A percentile compares a stretch with the other conserved stretches of the same genome.
Conservation (phyloP, 192 early-diverging fungal species). For the Podila epigama region DNA sequence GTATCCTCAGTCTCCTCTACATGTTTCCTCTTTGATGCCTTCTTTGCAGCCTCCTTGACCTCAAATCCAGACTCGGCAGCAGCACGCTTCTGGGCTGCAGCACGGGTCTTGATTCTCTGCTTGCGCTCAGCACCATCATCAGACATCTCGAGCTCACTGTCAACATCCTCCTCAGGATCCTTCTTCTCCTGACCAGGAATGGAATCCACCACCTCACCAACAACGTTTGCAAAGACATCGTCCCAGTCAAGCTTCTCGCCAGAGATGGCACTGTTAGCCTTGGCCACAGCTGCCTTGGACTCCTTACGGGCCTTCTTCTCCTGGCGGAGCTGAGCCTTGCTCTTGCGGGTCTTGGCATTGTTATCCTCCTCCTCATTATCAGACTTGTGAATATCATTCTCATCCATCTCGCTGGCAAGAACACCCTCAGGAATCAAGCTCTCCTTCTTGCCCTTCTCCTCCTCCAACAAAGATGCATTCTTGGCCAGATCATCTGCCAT, state of each 20-base stretch:
- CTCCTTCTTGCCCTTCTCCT: slow-evolving; percentile 60
- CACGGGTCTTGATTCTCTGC: slow-evolving; percentile 45
- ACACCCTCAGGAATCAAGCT: slow-evolving; percentile 58
- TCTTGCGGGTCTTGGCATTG: slow-evolving; percentile 40
- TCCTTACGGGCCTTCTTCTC: slow-evolving; percentile 56
- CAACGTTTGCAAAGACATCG: slow-evolving; percentile 86
- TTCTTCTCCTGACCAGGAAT: slow-evolving; percentile 49
- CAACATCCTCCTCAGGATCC: slow-evolving; percentile 55
- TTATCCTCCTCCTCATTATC: slow-evolving; percentile 52
- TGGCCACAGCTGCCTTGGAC: slow-evolving; percentile 33
- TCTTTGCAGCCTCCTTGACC: slow-evolving; percentile 31
- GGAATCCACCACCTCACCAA: slow-evolving; percentile 61
- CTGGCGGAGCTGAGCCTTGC: slow-evolving; percentile 47
- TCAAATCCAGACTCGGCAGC: slow-evolving; percentile 16
- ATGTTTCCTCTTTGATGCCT: slow-evolving; percentile 30
- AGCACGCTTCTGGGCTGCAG: slow-evolving; percentile 36
- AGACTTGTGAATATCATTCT: slow-evolving; percentile 51
- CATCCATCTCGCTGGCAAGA: slow-evolving; percentile 50
- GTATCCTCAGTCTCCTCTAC: slow-evolving; percentile 37
- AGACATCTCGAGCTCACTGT: slow-evolving; percentile 57
- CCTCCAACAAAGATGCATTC: slow-evolving; percentile 60
- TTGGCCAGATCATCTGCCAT: slow-evolving; percentile 83
- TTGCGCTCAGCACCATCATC: slow-evolving; percentile 49
- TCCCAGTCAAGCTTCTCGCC: slow-evolving; percentile 81
- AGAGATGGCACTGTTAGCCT: slow-evolving; percentile 25